phyloP scores from a whole-genome alignment of 73 alveolate species.

The Urostyla sp. region DNA sequence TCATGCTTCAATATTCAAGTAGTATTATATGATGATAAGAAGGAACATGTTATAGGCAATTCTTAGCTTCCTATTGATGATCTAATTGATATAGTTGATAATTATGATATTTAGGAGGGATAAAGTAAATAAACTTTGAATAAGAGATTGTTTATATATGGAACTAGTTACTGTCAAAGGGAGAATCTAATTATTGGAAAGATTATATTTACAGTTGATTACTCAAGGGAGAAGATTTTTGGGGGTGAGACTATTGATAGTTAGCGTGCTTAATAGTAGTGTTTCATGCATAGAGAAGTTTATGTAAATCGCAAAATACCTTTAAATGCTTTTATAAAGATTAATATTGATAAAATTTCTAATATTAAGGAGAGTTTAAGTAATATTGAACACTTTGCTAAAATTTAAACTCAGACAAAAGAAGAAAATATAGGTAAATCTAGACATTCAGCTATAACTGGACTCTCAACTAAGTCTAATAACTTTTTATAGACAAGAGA shows the following conservation, averaged over 20 bases:
- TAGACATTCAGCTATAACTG: slow-evolving; percentile 6
- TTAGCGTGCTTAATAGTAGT: neutral
- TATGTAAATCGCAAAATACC: slow-evolving; percentile 67
- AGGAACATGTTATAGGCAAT: slow-evolving; percentile 59
- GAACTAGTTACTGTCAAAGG: slow-evolving; percentile 55
- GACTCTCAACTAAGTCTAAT: slow-evolving; percentile 26
- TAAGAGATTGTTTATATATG: slow-evolving; percentile 59
- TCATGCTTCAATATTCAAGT: slow-evolving; percentile 4
- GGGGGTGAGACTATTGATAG: neutral
- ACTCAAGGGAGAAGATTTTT: slow-evolving; percentile 31
- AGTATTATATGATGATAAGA: slow-evolving; percentile 23
- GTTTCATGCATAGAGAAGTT: slow-evolving; percentile 63
- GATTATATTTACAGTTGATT: slow-evolving; percentile 44
- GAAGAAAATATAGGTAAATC: slow-evolving; percentile 1
- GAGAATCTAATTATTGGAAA: slow-evolving; percentile 68
- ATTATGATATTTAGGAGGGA: neutral
- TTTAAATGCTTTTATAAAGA: slow-evolving; percentile 44
- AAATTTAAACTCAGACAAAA: neutral
- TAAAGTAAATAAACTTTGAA: slow-evolving; percentile 25
- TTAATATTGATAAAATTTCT: slow-evolving; percentile 23
- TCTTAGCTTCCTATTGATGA: slow-evolving; percentile 67
- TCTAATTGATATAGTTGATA: slow-evolving; percentile 31
- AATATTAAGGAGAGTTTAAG: slow-evolving; percentile 48
- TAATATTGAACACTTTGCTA: slow-evolving; percentile 55
- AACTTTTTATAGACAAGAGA: slow-evolving; percentile 17